These are phyloP conservation scores for Pseudogymnoascus sp. DNA, from an alignment of 2,329 filamentous ascomycete species.

Conservation along the genomic window DNA sequence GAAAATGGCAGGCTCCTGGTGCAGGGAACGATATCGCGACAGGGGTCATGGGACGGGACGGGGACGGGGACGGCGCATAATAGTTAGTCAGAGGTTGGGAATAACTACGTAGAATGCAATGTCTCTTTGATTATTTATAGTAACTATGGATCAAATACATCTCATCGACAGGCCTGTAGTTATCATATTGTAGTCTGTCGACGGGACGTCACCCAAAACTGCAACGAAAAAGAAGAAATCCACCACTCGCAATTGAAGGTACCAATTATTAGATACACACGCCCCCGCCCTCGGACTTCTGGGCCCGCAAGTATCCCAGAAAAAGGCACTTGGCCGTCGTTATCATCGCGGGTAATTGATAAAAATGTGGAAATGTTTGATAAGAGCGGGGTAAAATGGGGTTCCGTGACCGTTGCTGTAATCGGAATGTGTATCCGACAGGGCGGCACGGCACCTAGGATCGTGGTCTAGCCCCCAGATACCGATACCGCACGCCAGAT, in stretches of 20 bases:
- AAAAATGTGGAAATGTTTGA: conserved; percentile 11
- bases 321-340: conserved; percentile 13
- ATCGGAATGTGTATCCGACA: conserved; percentile 7
- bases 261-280: neutral
- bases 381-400: conserved; percentile 10
- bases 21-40: neutral
- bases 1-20: neutral
- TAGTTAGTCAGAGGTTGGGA: neutral
- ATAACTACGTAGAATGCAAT: neutral
- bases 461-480: neutral
- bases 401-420: neutral
- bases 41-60: neutral
- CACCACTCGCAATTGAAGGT: neutral
- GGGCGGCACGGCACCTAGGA: neutral
- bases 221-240: neutral
- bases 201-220: neutral
- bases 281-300: neutral
- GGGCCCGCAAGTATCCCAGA: neutral
- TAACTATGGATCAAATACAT: neutral
- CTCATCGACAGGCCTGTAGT: neutral
- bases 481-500: neutral
- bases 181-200: neutral
- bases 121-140: neutral
- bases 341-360: conserved; percentile 13
- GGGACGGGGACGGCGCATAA: neutral